Evolutionary conservation across 257 asterid species (phyloP).

Genomic region (Solanum tarapatanum): DNA sequence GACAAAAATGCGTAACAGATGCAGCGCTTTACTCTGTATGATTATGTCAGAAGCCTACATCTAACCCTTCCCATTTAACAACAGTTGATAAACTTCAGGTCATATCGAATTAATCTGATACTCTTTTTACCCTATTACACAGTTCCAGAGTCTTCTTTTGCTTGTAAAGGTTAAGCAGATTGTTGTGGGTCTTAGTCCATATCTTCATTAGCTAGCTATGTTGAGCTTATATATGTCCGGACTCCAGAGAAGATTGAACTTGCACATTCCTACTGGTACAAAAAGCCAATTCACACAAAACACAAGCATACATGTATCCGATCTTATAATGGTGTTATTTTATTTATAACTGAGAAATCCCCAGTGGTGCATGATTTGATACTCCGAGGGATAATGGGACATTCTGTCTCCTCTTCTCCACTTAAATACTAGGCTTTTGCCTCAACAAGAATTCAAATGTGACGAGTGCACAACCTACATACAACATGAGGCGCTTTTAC

Average conservation of each 20-base stretch:
- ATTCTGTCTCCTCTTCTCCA: neutral
- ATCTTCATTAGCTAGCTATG: neutral
- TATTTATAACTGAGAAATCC: neutral
- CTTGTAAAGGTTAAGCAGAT: neutral
- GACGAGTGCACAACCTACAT: neutral
- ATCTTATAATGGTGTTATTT: neutral
- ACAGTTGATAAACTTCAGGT: neutral
- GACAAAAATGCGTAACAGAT: neutral
- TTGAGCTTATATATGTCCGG: neutral
- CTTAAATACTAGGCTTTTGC: neutral
- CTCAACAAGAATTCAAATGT: neutral
- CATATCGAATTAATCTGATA: neutral
- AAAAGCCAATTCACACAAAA: neutral
- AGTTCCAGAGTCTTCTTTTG: neutral
- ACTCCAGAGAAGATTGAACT: neutral
- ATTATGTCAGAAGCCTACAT: neutral
- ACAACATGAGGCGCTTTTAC: neutral
- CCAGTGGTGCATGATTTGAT: neutral
- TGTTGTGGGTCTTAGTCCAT: neutral
- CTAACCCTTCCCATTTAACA: neutral
- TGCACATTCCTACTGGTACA: neutral
- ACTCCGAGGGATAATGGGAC: neutral
- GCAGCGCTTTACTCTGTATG: neutral
- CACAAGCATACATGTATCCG: neutral
- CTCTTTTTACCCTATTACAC: neutral